These are phyloP conservation scores for Cladosporium sp. DNA, from an alignment of 2,329 filamentous ascomycete genomes.

Conservation along the genomic window DNA sequence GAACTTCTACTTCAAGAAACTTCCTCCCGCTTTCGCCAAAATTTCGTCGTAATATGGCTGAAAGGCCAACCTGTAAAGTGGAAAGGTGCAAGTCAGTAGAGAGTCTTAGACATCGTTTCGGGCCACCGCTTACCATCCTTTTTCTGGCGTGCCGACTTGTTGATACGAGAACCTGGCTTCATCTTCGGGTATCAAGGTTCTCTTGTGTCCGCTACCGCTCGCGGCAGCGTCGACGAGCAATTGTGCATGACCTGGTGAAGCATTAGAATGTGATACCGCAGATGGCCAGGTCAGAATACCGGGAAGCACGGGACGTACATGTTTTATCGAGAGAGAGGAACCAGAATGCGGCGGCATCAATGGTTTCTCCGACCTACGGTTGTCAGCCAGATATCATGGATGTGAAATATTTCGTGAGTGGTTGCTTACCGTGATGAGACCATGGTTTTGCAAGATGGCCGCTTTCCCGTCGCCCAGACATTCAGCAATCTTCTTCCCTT, in stretches of 20 bases:
- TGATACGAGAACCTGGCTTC: conserved; percentile 43
- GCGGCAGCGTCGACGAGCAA: conserved; percentile 46
- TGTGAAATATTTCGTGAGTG: not conserved
- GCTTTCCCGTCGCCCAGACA: conserved; percentile 44
- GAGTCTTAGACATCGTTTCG: not conserved
- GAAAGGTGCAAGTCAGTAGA: not conserved
- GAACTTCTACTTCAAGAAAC: conserved; percentile 44
- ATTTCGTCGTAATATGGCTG: conserved; percentile 57
- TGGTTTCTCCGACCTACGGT: conserved; percentile 33
- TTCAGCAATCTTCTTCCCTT: conserved; percentile 47
- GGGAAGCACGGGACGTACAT: conserved; percentile 27
- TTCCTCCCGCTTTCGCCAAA: conserved; percentile 52
- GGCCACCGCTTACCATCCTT: conserved; percentile 41
- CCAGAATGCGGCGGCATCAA: conserved; percentile 50
- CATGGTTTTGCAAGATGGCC: conserved; percentile 47
- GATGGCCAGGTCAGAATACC: not conserved
- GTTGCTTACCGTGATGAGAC: conserved; percentile 43
- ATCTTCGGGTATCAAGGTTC: conserved; percentile 42
- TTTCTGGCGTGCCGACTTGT: conserved; percentile 50
- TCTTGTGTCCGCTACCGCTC: conserved; percentile 40
- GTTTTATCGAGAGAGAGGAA: conserved; percentile 49
- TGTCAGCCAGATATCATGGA: not conserved
- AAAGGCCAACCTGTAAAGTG: conserved; percentile 47
- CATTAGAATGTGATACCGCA: not conserved
- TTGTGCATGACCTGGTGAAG: conserved; percentile 40